Conservation (phyloP, 176 grass and related monocot genomes). For the Urochloa ruziziensis region DNA sequence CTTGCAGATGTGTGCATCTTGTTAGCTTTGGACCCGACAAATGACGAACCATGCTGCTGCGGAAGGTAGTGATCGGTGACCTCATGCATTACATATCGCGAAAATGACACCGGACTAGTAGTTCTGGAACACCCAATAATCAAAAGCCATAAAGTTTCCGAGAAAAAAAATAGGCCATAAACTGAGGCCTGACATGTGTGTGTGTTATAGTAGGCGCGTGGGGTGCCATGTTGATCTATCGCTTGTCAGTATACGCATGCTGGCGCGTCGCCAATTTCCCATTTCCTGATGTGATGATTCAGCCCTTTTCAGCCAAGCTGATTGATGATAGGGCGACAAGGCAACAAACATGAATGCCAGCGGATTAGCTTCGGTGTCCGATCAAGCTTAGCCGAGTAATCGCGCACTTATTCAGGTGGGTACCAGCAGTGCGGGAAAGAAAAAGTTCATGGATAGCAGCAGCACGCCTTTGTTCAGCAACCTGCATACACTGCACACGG, state of each 20-base stretch:
- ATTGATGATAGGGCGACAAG: too few relatives aligned
- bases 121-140: slow-evolving; percentile 8
- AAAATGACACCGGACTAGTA: neutral
- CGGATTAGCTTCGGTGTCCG: neutral
- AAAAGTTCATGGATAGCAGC: neutral
- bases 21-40: neutral
- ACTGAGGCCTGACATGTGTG: neutral
- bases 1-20: neutral
- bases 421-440: neutral
- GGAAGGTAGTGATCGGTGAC: slow-evolving; percentile 1
- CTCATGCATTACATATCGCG: slow-evolving; percentile 1
- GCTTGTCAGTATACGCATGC: neutral
- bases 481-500: neutral
- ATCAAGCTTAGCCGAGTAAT: slow-evolving; percentile 2
- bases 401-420: slow-evolving; percentile 24
- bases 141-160: neutral
- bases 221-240: neutral
- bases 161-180: neutral
- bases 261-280: neutral
- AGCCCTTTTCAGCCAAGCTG: neutral
- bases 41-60: neutral
- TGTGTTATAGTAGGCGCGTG: neutral
- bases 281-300: neutral
- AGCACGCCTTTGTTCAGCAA: neutral
- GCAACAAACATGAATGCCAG: neutral